Conservation (phyloP, 1,284 basidiomycete genomes). For the Amylostereum areolatum region DNA sequence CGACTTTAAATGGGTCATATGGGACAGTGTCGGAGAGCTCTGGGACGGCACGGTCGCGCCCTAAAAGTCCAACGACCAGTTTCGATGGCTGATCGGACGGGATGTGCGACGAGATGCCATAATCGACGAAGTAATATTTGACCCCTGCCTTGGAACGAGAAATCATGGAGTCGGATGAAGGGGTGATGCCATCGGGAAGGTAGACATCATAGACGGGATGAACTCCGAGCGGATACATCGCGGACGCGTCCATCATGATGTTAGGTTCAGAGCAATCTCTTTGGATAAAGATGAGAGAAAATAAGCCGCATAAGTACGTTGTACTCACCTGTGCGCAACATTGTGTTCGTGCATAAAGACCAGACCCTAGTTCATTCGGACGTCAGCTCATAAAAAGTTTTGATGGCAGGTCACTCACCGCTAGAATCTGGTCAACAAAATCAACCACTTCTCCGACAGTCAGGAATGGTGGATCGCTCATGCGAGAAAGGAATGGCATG, state of each 20-base stretch:
- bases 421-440: conserved; percentile 19
- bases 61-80: conserved; percentile 12
- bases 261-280: conserved; percentile 3
- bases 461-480: conserved; percentile 16
- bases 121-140: conserved; percentile 22
- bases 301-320: neutral
- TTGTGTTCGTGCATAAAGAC: conserved; percentile 6
- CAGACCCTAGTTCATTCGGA: conserved; percentile 3
- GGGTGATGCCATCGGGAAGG: conserved; percentile 8
- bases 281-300: neutral
- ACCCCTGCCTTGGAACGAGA: conserved; percentile 2
- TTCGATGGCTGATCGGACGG: neutral
- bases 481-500: conserved; percentile 19
- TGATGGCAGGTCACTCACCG: conserved; percentile 12
- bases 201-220: conserved; percentile 16
- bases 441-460: conserved; percentile 20
- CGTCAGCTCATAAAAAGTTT: no score
- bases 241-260: conserved; percentile 6
- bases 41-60: conserved; percentile 19
- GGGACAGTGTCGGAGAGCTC: conserved; percentile 19
- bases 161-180: neutral
- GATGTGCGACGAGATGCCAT: conserved; percentile 14
- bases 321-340: conserved; percentile 4
- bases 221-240: conserved; percentile 17
- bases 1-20: conserved; percentile 27